Evolutionary conservation across 805 yeast genomes (phyloP).

Genomic region (Teunomyces kruisii): DNA sequence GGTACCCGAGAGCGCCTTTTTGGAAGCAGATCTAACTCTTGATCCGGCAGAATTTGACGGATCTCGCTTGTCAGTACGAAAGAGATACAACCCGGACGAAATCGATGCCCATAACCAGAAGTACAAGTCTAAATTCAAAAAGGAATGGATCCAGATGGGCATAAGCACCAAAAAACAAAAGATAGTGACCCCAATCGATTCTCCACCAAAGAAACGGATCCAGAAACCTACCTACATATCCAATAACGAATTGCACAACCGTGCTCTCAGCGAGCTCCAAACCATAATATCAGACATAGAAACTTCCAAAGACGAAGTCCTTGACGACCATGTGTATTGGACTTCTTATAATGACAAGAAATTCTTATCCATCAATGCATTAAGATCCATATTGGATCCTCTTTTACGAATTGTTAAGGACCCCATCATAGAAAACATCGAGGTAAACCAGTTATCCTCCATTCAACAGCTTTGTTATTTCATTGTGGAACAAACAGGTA

Average conservation of each 20-base stretch:
- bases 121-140: constrained; percentile 15
- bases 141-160: constrained; percentile 14
- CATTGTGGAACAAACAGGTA: constrained; percentile 21
- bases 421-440: constrained; percentile 13
- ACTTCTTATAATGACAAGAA: neutral
- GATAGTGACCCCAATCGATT: neutral
- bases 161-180: neutral
- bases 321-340: constrained; percentile 21
- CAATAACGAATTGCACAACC: constrained; percentile 5
- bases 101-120: constrained; percentile 18
- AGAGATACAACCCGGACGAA: constrained; percentile 16
- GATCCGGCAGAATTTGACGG: constrained; percentile 10
- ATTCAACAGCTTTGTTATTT: constrained; percentile 28
- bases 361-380: neutral
- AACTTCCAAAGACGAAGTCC: constrained; percentile 3
- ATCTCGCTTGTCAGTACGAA: constrained; percentile 21
- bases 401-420: constrained; percentile 25
- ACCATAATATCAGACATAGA: constrained; percentile 5
- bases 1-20: constrained; percentile 11
- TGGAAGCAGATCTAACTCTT: constrained; percentile 10
- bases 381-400: constrained; percentile 18
- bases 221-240: constrained; percentile 7
- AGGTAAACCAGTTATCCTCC: constrained; percentile 14
- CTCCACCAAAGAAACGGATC: constrained; percentile 3
- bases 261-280: constrained; percentile 2